Percentiles rank a stretch among this genome's conserved stretches.
Evolutionary conservation across 257 asterid species (phyloP).

Genomic region (Buddleja alternifolia): DNA sequence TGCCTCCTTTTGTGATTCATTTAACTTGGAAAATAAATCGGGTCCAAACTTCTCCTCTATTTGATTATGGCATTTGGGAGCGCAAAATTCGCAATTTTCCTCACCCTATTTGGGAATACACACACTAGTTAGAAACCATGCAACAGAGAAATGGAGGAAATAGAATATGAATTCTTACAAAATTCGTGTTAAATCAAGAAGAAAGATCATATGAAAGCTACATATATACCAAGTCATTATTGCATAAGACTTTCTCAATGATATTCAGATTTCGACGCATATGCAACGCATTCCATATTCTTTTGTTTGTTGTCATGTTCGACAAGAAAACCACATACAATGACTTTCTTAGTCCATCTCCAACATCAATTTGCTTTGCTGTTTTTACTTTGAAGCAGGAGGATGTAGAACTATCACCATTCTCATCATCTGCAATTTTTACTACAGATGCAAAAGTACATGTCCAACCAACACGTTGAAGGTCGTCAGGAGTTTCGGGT

Average conservation of each 20-base stretch:
- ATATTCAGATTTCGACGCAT: constrained; percentile 40
- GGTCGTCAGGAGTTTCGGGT: constrained; percentile 44
- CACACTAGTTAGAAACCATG: not conserved
- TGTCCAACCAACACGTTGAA: constrained; percentile 32
- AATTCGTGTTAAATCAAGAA: not conserved
- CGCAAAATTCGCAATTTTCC: constrained; percentile 35
- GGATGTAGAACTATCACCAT: constrained; percentile 24
- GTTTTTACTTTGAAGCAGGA: constrained; percentile 35
- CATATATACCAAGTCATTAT: constrained; percentile 45
- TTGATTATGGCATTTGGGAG: not conserved
- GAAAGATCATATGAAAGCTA: not conserved
- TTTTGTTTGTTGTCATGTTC: constrained; percentile 39
- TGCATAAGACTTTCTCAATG: constrained; percentile 37
- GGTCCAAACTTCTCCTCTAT: constrained; percentile 22
- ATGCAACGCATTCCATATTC: constrained; percentile 54
- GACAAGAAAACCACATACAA: constrained; percentile 46
- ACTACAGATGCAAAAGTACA: constrained; percentile 50
- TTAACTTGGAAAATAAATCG: constrained; percentile 30
- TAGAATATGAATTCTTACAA: too few relatives aligned
- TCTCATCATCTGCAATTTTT: constrained; percentile 28
- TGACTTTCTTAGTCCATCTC: not conserved
- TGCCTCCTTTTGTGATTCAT: constrained; percentile 51
- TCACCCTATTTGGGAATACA: constrained; percentile 28
- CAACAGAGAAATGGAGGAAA: too few relatives aligned
- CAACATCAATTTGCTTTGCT: constrained; percentile 13